Conservation (phyloP, 331 rosid species). For the Erythrophleum ivorense region DNA sequence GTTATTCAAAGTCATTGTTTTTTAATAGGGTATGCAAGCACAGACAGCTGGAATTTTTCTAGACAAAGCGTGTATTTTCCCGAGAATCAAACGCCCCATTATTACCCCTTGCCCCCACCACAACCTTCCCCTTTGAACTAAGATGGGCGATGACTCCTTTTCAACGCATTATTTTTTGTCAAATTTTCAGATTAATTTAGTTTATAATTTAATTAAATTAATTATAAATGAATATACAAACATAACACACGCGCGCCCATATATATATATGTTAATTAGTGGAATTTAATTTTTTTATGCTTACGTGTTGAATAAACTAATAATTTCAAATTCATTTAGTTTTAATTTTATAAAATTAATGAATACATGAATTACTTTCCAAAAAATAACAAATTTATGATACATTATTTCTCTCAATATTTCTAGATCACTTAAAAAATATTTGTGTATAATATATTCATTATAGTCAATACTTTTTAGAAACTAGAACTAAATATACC, state of each 20-base stretch:
- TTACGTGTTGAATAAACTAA: background rate
- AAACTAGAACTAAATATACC: too few relatives aligned
- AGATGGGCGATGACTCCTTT: background rate
- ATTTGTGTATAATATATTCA: too few relatives aligned
- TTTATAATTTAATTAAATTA: background rate
- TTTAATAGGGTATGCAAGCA: background rate
- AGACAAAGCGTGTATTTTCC: constrained; percentile 42
- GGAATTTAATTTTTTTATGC: background rate
- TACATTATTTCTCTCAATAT: background rate
- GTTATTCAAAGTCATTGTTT: constrained; percentile 19
- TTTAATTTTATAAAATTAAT: too few relatives aligned
- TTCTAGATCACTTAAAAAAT: background rate
- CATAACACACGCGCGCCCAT: background rate
- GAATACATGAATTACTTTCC: too few relatives aligned
- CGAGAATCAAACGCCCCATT: constrained; percentile 48
- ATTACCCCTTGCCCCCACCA: constrained; percentile 38
- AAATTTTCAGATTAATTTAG: background rate
- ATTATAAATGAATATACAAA: background rate
- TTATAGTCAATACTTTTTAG: too few relatives aligned
- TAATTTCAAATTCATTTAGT: background rate
- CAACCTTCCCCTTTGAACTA: constrained; percentile 40
- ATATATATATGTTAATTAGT: background rate
- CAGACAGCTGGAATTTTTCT: constrained; percentile 40
- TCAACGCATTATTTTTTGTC: background rate
- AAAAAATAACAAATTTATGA: background rate